Base-by-base conservation (phyloP, 2,329 filamentous ascomycete species). In the Cadophora malorum region DNA sequence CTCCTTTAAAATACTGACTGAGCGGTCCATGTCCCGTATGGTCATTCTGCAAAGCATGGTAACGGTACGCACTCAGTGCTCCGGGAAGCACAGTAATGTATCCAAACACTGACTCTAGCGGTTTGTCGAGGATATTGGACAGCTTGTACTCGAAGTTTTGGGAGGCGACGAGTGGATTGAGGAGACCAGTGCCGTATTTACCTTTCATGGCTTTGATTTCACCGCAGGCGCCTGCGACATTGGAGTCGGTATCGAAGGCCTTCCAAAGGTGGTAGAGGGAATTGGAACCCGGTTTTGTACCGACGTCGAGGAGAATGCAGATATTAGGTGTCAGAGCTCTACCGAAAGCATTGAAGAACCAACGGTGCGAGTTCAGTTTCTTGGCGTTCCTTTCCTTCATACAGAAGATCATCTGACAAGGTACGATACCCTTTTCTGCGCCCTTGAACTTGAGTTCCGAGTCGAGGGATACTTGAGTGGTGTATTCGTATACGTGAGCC, bases 101-200 rank as follows among this genome's bases (percentile, higher is more conserved):
- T 1, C 96, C 96, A 79, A 99, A 99, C 0, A 97, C 95, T 0
- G 93, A 97, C 79, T 99, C 96, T 1, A 99, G 83, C 0, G 96
- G 96, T 80, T 99, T 99, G 79, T 99, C 96, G 31, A 99, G 85
- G 75, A 99, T 99, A 76, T 99, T 99, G 50, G 94, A 97, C 93
- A 99, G 97, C 81, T 99, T 99, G 84, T 99, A 99, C 83, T 99
- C 96, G 74, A 99, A 99, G 79, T 99, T 99, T 76, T 99, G 96
- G 56, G 94, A 97, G 0, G 96, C 96, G 19, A 99, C 95, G 6
- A 99, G 84, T 0, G 96, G 96, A 76, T 99, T 99, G 56, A 99
- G 83, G 19, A 99, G 85, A 70, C 95, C 93, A 5, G 89, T 83
- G 77, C 93, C 94, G 28, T 87, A 89, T 73, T 90, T 93, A 8